A percentile compares a stretch with the other conserved stretches of the same genome.
Conservation (phyloP, 106 monocot genomes). For the Allium fistulosum region DNA sequence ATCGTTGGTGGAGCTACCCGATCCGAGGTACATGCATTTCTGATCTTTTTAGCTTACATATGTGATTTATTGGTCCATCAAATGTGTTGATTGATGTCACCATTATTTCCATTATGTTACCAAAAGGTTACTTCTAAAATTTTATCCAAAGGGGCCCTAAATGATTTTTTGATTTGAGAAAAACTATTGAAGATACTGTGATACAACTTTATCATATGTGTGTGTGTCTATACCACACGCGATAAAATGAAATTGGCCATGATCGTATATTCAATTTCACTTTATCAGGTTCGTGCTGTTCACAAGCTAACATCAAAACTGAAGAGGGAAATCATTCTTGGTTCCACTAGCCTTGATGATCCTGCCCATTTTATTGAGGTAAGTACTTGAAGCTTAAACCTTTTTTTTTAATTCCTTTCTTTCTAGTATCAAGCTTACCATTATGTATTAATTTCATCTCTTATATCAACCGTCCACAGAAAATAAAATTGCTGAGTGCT, state of each 20-base stretch:
- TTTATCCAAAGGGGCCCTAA: too few species aligned
- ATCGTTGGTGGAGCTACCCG: constrained; percentile 69
- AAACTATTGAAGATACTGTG: too few species aligned
- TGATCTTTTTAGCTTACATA: too few species aligned
- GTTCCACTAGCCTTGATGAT: constrained; percentile 86
- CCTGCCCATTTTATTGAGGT: constrained; percentile 76
- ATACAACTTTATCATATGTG: too few species aligned
- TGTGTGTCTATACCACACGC: too few species aligned
- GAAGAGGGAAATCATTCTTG: constrained; percentile 85
- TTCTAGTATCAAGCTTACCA: neutral
- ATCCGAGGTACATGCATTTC: constrained; percentile 10
- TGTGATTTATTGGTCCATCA: too few species aligned
- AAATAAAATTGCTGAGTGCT: constrained; percentile 33
- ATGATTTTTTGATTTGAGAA: too few species aligned
- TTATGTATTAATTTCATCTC: neutral
- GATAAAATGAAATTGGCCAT: too few species aligned
- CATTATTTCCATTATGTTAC: too few species aligned
- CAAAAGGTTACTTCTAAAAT: too few species aligned
- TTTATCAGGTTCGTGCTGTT: constrained; percentile 39
- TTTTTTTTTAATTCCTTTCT: neutral
- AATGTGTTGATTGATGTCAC: too few species aligned
- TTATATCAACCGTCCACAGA: constrained; percentile 13
- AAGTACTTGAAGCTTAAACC: neutral
- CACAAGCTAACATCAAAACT: constrained; percentile 84
- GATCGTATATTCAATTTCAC: too few species aligned